Conservation (phyloP, 306 rosid genomes). For the Inga leiocalycina region DNA sequence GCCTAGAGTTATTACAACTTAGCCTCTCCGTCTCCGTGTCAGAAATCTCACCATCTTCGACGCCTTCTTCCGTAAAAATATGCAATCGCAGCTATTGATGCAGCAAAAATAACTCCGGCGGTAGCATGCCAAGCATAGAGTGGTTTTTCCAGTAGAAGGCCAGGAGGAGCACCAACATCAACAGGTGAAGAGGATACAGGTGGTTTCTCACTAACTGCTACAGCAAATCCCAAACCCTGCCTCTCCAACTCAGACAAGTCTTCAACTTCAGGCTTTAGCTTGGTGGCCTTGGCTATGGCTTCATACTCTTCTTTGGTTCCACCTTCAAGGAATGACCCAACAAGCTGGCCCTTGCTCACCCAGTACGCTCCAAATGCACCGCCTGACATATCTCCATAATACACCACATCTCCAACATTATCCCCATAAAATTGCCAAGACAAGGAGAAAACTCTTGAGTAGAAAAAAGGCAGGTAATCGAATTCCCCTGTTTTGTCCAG, state of each 20-base stretch:
- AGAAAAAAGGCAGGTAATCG: conserved; percentile 91
- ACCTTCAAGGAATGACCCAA: conserved; percentile 80
- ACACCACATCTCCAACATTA: conserved; percentile 75
- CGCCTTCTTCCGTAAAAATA: conserved; percentile 90
- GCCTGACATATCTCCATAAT: conserved; percentile 81
- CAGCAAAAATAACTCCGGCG: conserved; percentile 81
- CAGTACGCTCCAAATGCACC: conserved; percentile 89
- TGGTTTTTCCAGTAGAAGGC: conserved; percentile 67
- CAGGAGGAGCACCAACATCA: conserved; percentile 29
- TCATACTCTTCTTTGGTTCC: conserved; percentile 80
- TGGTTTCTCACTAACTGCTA: conserved; percentile 58
- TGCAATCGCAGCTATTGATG: conserved; percentile 82
- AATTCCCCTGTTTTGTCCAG: conserved; percentile 63
- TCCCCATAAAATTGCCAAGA: conserved; percentile 99
- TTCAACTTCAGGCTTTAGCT: conserved; percentile 72
- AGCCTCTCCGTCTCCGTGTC: conserved; percentile 20
- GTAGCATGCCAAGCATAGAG: conserved; percentile 82
- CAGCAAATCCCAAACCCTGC: conserved; percentile 78
- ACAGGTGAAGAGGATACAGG: conserved; percentile 39
- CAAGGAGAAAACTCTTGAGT: conserved; percentile 88
- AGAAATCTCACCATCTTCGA: conserved; percentile 72
- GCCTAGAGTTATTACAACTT: conserved; percentile 47
- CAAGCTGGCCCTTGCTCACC: conserved; percentile 81
- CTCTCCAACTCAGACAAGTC: conserved; percentile 76
- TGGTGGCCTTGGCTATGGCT: conserved; percentile 72